Conservation (phyloP, 2,329 filamentous ascomycete species). For the Lojkania enalia region DNA sequence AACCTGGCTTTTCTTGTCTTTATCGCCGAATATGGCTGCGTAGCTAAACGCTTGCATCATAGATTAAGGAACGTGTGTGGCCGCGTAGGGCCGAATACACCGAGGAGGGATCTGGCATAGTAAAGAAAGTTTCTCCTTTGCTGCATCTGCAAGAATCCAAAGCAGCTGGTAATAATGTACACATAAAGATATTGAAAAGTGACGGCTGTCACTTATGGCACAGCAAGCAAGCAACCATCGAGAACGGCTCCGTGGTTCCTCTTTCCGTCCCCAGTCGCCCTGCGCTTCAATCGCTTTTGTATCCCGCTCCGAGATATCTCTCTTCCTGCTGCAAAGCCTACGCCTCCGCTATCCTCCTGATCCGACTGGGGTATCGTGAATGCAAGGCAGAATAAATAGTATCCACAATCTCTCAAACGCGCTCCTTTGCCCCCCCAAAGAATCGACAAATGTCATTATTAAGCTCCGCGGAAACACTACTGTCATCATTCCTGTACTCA, state of each 20-base stretch:
- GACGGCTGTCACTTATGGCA: too few species aligned
- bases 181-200: too few species aligned
- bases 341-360: constrained; percentile 22
- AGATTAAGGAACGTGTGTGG: too few species aligned
- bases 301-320: constrained; percentile 11
- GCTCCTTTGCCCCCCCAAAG: constrained; percentile 26
- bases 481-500: constrained; percentile 9
- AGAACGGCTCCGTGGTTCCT: constrained; percentile 8
- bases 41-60: too few species aligned
- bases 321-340: constrained; percentile 5
- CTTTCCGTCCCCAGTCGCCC: constrained; percentile 8
- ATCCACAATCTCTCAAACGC: constrained; percentile 37
- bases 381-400: constrained; percentile 38
- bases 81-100: too few species aligned
- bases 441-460: constrained; percentile 38
- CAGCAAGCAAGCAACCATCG: too few species aligned
- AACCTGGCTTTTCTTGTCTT: too few species aligned
- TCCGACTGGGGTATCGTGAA: constrained; percentile 45
- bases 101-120: too few species aligned
- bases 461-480: constrained; percentile 30
- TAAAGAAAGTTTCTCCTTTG: too few species aligned
- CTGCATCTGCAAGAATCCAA: too few species aligned
- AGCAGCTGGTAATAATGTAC: too few species aligned
- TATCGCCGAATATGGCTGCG: too few species aligned
- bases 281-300: neutral